Conservation (phyloP, 306 rosid species). For the Carpinus fangiana region DNA sequence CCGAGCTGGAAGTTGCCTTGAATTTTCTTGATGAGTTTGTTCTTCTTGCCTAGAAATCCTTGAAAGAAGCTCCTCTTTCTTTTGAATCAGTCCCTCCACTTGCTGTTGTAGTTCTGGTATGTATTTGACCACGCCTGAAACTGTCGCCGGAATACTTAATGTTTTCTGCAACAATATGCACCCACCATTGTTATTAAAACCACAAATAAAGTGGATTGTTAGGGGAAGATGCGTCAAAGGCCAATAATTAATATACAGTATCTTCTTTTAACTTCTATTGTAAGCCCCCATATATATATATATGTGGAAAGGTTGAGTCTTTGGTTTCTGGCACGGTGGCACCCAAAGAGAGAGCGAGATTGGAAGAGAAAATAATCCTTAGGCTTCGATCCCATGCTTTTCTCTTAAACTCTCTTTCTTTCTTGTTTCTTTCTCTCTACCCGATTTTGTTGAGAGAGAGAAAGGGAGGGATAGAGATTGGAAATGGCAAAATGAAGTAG, state of each 20-base stretch:
- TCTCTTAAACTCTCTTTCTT: too few species aligned
- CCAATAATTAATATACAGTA: neutral
- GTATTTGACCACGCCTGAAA: conserved; percentile 54
- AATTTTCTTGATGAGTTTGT: neutral
- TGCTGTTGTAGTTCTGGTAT: conserved; percentile 65
- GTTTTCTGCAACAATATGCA: conserved; percentile 42
- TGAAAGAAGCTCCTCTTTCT: conserved; percentile 50
- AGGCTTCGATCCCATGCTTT: too few species aligned
- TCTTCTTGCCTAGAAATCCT: conserved; percentile 24
- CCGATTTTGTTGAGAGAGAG: too few species aligned
- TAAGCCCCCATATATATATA: too few species aligned
- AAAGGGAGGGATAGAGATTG: too few species aligned
- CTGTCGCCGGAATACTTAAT: conserved; percentile 64
- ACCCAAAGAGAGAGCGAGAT: too few species aligned
- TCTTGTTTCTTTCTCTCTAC: too few species aligned
- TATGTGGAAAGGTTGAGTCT: too few species aligned
- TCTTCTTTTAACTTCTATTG: neutral
- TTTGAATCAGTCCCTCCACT: conserved; percentile 50
- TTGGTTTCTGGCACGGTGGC: too few species aligned
- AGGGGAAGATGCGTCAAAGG: too few species aligned
- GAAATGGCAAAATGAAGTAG: too few species aligned
- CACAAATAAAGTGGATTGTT: neutral
- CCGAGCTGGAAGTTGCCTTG: neutral
- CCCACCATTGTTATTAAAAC: conserved; percentile 1
- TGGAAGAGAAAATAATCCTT: too few species aligned